Base-by-base conservation (phyloP, 371 early-diverging fungal species). In the Apophysomyces trapeziformis region DNA sequence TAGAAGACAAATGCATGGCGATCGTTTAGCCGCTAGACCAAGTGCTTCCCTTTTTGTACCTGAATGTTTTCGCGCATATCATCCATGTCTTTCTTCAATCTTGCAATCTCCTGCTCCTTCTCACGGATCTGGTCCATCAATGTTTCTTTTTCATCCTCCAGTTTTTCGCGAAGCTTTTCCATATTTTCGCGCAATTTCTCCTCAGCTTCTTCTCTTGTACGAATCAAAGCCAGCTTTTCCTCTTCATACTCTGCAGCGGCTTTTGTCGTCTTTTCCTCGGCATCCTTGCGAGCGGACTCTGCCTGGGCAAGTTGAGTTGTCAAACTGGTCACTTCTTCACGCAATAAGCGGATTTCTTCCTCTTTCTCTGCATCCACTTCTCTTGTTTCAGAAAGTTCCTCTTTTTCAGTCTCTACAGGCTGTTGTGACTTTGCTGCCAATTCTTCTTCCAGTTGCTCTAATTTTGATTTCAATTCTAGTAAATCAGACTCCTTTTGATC, bases 121-220 rank as follows among this genome's bases (percentile, higher is more conserved):
- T 61, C 65, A 45, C 35, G 65, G 14, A 65, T 63, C 18, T 58
- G 58, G 37, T 63, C 64, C 16, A 61, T 61, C 16, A 68, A 38
- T 5, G 60, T 63, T 16, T 68, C 68, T 47, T 72, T 68, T 21
- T 72, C 72, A 38, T 68, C 62, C 43, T 68, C 62, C 2, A 65
- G 61, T 38, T 75, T 67, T 57, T 71, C 74, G 11, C 74, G 68
- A 13, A 78, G 59, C 38, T 59, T 62, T 44, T 71, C 71, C 16
- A 62, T 64, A 16, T 71, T 58, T 13, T 71, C 68, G 11, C 66
- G 64, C 58, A 61, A 38, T 8, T 63, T 44, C 16, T 71, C 68
- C 38, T 67, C 63, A 2, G 46, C 35, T 5, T 38, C 64, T 56
- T 67, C 67, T 5, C 41, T 61, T 39, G 60, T 64, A 13, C 60